These are phyloP conservation scores for Rhodomyrtus psidioides DNA, from an alignment of 441 rosid genomes.

Conservation along the genomic window DNA sequence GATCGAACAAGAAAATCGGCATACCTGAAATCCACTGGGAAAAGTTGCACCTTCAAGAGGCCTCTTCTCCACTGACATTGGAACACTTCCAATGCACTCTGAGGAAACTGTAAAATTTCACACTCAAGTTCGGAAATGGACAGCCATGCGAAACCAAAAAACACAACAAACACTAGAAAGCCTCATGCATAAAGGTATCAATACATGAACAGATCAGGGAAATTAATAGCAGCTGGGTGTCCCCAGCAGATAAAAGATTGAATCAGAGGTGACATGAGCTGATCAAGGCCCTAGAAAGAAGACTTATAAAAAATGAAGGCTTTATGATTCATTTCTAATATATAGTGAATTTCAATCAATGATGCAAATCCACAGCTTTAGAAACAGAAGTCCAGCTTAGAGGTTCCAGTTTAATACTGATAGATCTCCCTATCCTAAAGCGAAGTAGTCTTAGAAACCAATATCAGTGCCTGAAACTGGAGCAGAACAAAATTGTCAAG, in stretches of 20 bases:
- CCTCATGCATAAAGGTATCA: not conserved
- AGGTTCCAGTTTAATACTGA: not conserved
- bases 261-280: not conserved
- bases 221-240: not conserved
- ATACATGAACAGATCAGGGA: not conserved
- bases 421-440: not conserved
- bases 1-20: not conserved
- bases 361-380: not conserved
- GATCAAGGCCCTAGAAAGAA: not conserved
- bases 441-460: not conserved
- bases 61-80: constrained; percentile 30
- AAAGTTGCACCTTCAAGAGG: constrained; percentile 31
- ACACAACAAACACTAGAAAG: not conserved
- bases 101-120: constrained; percentile 17
- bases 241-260: not conserved
- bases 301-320: not conserved
- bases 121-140: not conserved
- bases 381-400: not conserved
- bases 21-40: constrained; percentile 83
- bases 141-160: not conserved
- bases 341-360: not conserved
- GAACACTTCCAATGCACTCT: constrained; percentile 14
- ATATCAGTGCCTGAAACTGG: not conserved
- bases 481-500: not conserved
- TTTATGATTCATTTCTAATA: no score